Conservation (phyloP, 2,329 filamentous ascomycete species). For the Hysterium pulicare region DNA sequence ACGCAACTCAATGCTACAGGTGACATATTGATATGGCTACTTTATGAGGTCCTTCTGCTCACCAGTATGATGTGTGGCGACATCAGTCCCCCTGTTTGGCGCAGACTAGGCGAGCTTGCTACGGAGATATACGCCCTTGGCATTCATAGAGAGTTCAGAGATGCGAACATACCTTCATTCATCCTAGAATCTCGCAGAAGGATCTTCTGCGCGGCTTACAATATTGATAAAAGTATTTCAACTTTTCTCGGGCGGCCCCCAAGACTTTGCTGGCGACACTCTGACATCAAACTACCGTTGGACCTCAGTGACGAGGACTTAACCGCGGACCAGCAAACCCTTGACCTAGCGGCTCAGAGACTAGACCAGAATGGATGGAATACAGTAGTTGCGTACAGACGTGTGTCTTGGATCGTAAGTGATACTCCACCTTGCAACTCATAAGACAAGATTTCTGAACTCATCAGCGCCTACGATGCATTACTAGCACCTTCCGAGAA, state of each 20-base stretch:
- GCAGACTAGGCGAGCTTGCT: conserved; percentile 28
- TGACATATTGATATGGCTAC: conserved; percentile 35
- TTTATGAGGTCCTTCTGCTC: conserved; percentile 35
- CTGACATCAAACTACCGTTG: conserved; percentile 26
- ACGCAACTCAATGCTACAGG: conserved; percentile 38
- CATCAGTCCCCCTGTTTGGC: conserved; percentile 28
- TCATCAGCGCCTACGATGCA: conserved; percentile 19
- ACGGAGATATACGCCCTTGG: conserved; percentile 31
- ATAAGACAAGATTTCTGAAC: conserved; percentile 2
- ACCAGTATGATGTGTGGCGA: conserved; percentile 36
- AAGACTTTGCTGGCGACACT: conserved; percentile 27
- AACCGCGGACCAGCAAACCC: conserved; percentile 11
- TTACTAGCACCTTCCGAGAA: conserved; percentile 25
- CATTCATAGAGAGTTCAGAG: conserved; percentile 28
- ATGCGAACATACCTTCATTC: conserved; percentile 23
- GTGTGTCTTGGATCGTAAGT: conserved; percentile 26
- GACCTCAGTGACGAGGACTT: conserved; percentile 29
- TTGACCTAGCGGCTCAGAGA: conserved; percentile 15
- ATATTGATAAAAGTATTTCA: conserved; percentile 31
- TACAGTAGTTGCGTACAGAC: conserved; percentile 19
- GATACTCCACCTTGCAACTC: neutral
- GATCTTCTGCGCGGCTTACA: conserved; percentile 27
- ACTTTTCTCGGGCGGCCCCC: conserved; percentile 33
- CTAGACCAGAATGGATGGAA: conserved; percentile 41
- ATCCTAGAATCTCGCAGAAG: conserved; percentile 26